Conservation (phyloP, 2,329 filamentous ascomycete species). For the Aspergillus amoenus region DNA sequence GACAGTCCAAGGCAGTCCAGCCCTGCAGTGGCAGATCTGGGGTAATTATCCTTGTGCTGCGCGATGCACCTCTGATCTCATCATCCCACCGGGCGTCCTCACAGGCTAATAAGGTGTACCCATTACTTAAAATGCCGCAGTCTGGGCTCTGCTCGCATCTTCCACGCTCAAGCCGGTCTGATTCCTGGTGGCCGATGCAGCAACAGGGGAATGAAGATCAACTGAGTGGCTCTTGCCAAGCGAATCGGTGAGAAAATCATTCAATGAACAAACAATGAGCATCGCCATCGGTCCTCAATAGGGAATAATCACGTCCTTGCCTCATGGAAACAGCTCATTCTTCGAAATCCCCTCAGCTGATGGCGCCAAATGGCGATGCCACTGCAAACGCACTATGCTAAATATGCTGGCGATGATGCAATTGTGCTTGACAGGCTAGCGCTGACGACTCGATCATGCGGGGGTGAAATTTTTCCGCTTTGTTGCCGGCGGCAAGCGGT, state of each 20-base stretch:
- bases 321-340: neutral
- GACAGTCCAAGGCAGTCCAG: neutral
- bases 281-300: neutral
- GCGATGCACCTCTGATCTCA: neutral
- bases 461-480: constrained; percentile 4
- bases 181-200: neutral
- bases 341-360: constrained; percentile 7
- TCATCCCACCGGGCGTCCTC: neutral
- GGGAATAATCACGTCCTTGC: neutral
- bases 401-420: constrained; percentile 13
- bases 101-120: neutral
- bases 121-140: neutral
- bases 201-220: neutral
- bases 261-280: neutral
- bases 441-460: constrained; percentile 9
- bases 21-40: neutral
- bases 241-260: neutral
- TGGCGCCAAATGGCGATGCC: constrained; percentile 12
- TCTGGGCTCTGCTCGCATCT: neutral
- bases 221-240: neutral
- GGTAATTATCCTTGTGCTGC: neutral
- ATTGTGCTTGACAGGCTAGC: constrained; percentile 2
- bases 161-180: neutral
- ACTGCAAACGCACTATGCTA: neutral
- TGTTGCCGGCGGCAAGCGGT: neutral